phyloP scores from a whole-genome alignment of 768 basidiomycete genomes.

The Gyrodon lividus region DNA sequence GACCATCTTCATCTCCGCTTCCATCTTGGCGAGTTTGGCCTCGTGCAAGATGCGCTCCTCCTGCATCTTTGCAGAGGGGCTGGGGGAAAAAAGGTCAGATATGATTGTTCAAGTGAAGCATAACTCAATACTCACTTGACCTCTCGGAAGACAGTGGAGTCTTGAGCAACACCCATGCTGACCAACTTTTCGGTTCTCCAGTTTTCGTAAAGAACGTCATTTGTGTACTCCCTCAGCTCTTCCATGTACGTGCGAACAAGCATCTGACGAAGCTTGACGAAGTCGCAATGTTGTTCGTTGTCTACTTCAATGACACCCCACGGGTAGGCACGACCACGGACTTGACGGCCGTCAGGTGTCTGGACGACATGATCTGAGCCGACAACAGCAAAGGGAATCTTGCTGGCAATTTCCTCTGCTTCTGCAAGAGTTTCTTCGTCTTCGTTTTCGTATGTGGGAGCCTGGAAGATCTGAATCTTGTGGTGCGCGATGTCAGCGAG shows the following conservation, averaged over 20 bases:
- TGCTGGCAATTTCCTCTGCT: constrained; percentile 96
- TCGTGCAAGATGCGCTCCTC: constrained; percentile 97
- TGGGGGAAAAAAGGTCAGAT: constrained; percentile 34
- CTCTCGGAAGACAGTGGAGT: constrained; percentile 98
- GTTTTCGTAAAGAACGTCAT: constrained; percentile 94
- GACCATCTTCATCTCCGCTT: constrained; percentile 99
- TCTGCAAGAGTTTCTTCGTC: constrained; percentile 98
- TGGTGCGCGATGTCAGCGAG: constrained; percentile 92
- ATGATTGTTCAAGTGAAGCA: neutral
- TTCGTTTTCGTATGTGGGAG: constrained; percentile 96
- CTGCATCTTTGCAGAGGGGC: constrained; percentile 93
- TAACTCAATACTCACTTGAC: constrained; percentile 73
- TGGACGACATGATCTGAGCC: constrained; percentile 85
- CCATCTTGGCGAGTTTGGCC: constrained; percentile 98
- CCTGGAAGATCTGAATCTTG: constrained; percentile 97
- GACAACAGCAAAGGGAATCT: constrained; percentile 98
- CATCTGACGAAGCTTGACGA: constrained; percentile 99
- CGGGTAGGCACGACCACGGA: constrained; percentile 93
- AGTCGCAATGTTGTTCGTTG: constrained; percentile 99
- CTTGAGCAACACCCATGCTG: constrained; percentile 97
- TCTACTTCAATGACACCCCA: constrained; percentile 99
- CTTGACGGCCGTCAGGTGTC: constrained; percentile 85
- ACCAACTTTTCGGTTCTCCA: constrained; percentile 96
- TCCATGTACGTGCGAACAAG: constrained; percentile 99
- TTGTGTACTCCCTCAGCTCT: constrained; percentile 96